Percentiles rank a stretch among this genome's conserved stretches.
These are phyloP conservation scores for Coemansia sp. DNA, from an alignment of 192 early-diverging fungal species.

Conservation along the genomic window DNA sequence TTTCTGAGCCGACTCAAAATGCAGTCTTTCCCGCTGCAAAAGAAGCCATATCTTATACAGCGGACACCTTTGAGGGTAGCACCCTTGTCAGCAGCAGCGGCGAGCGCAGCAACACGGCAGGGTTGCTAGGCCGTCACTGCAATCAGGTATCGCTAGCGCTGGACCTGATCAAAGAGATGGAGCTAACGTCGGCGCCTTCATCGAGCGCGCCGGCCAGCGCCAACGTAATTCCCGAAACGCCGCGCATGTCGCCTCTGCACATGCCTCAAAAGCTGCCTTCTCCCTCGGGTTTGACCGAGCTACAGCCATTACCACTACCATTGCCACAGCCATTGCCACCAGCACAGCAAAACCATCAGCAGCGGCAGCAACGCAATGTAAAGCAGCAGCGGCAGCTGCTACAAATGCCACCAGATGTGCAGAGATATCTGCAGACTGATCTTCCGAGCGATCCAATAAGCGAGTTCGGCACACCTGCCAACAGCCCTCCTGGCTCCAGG, in stretches of 20 bases:
- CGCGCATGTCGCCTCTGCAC: constrained; percentile 1
- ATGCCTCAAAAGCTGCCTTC: not conserved
- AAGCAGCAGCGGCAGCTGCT: not conserved
- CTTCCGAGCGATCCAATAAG: constrained; percentile 41
- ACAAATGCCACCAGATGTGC: not conserved
- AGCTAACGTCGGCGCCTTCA: not conserved
- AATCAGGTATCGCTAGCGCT: constrained; percentile 2
- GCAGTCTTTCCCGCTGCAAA: not conserved
- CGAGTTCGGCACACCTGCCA: constrained; percentile 29
- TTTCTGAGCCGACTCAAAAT: constrained; percentile 21
- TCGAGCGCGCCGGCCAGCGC: not conserved
- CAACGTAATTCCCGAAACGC: constrained; percentile 19
- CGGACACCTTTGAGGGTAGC: constrained; percentile 4
- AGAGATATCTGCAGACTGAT: constrained; percentile 8
- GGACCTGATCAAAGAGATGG: not conserved
- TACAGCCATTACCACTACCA: no score
- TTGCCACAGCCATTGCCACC: constrained; percentile 2
- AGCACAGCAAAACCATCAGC: not conserved
- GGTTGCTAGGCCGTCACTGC: not conserved
- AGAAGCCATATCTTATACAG: not conserved
- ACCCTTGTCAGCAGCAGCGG: constrained; percentile 7
- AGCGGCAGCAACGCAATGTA: not conserved
- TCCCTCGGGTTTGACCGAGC: not conserved
- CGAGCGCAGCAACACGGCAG: not conserved
- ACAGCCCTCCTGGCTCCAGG: constrained; percentile 6